These are phyloP conservation scores for Elymus sibiricus DNA, from an alignment of 176 grass and related monocot species.

Conservation along the genomic window DNA sequence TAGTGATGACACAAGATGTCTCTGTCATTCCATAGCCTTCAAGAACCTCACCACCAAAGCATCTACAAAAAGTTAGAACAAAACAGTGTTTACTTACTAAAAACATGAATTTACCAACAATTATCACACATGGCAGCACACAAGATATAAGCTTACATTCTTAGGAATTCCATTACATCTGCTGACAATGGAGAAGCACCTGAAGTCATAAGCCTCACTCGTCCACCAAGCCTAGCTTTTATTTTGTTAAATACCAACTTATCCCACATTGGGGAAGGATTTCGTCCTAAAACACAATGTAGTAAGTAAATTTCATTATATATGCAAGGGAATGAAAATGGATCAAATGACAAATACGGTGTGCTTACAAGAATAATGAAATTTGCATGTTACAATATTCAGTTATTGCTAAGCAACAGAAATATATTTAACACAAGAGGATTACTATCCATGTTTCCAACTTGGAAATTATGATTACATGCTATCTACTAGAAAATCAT, in stretches of 20 bases:
- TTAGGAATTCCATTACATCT: slow-evolving; percentile 96
- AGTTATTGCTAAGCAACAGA: slow-evolving; percentile 9
- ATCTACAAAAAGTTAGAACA: slow-evolving; percentile 42
- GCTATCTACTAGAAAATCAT: not conserved
- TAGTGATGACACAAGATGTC: slow-evolving; percentile 86
- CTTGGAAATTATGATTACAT: not conserved
- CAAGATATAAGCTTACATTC: slow-evolving; percentile 60
- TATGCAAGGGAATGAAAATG: not conserved
- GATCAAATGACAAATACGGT: not conserved
- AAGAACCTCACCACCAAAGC: slow-evolving; percentile 73
- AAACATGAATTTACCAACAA: slow-evolving; percentile 24
- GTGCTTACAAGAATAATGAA: not conserved
- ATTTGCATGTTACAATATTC: not conserved
- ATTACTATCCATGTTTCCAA: slow-evolving; percentile 1
- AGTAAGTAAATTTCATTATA: slow-evolving; percentile 4
- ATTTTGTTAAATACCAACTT: slow-evolving; percentile 99
- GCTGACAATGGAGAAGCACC: slow-evolving; percentile 92
- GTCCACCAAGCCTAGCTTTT: slow-evolving; percentile 86
- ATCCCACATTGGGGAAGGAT: slow-evolving; percentile 90
- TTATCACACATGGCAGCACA: not conserved
- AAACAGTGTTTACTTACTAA: not conserved
- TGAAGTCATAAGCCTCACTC: slow-evolving; percentile 80
- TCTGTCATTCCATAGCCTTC: slow-evolving; percentile 99
- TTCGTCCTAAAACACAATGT: slow-evolving; percentile 46
- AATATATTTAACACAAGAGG: not conserved